Base-by-base conservation (phyloP, 2,329 filamentous ascomycete species). In the Penicillium brasilianum region DNA sequence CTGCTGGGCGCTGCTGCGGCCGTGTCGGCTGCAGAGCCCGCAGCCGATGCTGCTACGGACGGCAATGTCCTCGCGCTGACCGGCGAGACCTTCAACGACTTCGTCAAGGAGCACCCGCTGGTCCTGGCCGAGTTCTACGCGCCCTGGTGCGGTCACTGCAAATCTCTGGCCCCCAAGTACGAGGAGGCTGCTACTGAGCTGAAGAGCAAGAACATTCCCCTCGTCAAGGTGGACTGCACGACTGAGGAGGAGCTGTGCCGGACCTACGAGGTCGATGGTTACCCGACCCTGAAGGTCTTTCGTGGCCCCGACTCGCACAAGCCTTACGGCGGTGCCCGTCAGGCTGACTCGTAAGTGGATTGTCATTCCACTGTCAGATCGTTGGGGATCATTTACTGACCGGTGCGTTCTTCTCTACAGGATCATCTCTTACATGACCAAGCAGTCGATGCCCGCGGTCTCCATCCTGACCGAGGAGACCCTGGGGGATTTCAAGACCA, bases 251-350 rank as follows among this genome's bases (percentile, higher is more conserved):
- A 96, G 36, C 90, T 99, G 69, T 99, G 95, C 88, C 87, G 93
- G 80, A 84, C 87, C 71, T 91, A 91, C 74, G 93, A 92, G 65
- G 93, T 99, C 46, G 93, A 98, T 85, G 95, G 95, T 68, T 99
- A 99, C 86, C 95, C 95, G 65, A 99, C 95, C 69, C 88, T 99
- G 77, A 99, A 98, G 89, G 88, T 99, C 82, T 99, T 99, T 93
- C 92, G 94, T 73, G 94, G 95, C 71, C 80, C 82, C 46, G 92
- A 97, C 11, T 92, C 90, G 77, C 81, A 92, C 76, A 84, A 87
- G 68, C 90, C 93, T 66, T 99, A 99, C 83, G 84, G 85, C 72
- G 95, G 95, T 76, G 90, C 92, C 80, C 88, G 95, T 79, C 97
- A 98, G 85, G 89, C 93, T 68, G 88, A 87, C 79, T 83, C 86